A percentile compares a stretch with the other conserved stretches of the same genome.
These are phyloP conservation scores for Moesziomyces aphidis DNA, from an alignment of 1,284 basidiomycete species.

Conservation along the genomic window DNA sequence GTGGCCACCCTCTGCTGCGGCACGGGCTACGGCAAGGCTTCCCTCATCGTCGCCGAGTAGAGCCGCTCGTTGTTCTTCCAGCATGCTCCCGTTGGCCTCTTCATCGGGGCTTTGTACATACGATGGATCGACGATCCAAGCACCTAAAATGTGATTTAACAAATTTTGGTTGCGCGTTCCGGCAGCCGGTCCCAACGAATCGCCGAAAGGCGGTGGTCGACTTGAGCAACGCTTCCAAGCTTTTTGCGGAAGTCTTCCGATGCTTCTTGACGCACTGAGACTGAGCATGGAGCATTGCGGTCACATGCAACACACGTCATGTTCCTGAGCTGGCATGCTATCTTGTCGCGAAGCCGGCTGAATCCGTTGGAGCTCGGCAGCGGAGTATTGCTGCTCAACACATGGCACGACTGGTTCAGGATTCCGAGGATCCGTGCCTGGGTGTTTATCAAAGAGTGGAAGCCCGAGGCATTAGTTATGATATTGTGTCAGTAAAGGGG, in stretches of 20 bases:
- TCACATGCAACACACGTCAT: not conserved
- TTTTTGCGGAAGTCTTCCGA: not conserved
- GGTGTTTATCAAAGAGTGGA: not conserved
- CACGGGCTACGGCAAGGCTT: conserved; percentile 63
- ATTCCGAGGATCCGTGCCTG: conserved; percentile 16
- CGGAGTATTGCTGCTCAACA: conserved; percentile 4
- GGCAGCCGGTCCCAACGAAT: not conserved
- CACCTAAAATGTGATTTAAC: not conserved
- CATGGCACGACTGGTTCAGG: not conserved
- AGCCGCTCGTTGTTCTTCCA: not conserved
- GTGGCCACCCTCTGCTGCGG: conserved; percentile 65
- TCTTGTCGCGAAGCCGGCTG: not conserved
- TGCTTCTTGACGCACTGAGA: not conserved
- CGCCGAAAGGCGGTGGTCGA: not conserved
- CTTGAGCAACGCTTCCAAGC: not conserved
- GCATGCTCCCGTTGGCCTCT: too few relatives aligned
- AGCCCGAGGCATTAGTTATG: not conserved
- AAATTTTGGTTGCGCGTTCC: not conserved
- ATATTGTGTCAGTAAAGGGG: not conserved
- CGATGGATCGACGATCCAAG: conserved; percentile 11
- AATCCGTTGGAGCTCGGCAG: not conserved
- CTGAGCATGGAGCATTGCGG: too few relatives aligned
- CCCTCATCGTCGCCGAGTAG: conserved; percentile 61
- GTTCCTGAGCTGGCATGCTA: not conserved
- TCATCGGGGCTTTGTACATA: not conserved